Conservation (phyloP, 768 basidiomycete species). For the Boletus rubescentipes region DNA sequence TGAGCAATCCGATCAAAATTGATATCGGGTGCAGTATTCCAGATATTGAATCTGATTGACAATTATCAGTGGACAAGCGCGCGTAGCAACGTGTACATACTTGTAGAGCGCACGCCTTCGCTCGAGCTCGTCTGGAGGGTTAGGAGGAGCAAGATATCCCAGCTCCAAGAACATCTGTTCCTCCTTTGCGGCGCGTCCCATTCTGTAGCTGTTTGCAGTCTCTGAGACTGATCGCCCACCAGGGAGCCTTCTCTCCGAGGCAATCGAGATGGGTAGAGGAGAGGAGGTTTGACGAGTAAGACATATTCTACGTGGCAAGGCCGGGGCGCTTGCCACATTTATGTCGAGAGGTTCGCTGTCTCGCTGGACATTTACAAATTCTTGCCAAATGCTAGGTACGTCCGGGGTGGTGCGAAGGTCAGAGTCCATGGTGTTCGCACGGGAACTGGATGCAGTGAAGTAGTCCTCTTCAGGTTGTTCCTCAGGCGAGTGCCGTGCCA, state of each 20-base stretch:
- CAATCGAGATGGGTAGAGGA: conserved; percentile 51
- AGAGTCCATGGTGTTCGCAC: conserved; percentile 22
- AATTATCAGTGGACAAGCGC: not conserved
- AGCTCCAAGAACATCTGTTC: conserved; percentile 63
- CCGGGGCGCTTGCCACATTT: conserved; percentile 42
- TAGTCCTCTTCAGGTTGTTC: conserved; percentile 31
- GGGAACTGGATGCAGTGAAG: conserved; percentile 29
- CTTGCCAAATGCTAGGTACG: conserved; percentile 26
- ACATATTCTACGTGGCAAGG: conserved; percentile 49
- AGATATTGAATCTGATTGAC: conserved; percentile 78
- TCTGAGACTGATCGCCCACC: conserved; percentile 35
- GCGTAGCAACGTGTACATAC: conserved; percentile 38
- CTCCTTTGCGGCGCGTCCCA: conserved; percentile 59
- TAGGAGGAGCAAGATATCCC: conserved; percentile 76
- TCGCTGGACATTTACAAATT: conserved; percentile 25
- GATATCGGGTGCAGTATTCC: conserved; percentile 80
- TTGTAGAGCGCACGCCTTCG: conserved; percentile 84
- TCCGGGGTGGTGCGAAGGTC: conserved; percentile 12
- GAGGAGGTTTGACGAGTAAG: conserved; percentile 65
- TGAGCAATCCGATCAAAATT: conserved; percentile 96
- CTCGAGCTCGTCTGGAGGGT: conserved; percentile 82
- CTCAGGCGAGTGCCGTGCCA: conserved; percentile 23
- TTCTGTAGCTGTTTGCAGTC: conserved; percentile 34
- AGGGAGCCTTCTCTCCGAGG: conserved; percentile 32
- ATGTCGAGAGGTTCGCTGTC: conserved; percentile 31